Conservation (phyloP, 352 stramenopile genomes). For the Phytophthora citricola region DNA sequence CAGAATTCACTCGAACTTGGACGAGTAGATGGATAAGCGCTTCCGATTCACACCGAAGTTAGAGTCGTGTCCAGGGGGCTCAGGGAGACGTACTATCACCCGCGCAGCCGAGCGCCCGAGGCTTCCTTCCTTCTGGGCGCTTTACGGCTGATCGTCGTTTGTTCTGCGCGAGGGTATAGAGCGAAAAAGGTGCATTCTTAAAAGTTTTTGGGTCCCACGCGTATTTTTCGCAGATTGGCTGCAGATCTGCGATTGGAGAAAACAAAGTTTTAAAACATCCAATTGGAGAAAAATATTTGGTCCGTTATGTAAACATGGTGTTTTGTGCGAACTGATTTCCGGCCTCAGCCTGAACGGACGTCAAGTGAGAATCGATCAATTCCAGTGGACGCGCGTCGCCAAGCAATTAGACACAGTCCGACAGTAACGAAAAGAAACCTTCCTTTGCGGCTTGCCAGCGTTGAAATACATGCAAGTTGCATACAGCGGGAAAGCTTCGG, state of each 20-base stretch:
- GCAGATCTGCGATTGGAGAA: too few relatives aligned
- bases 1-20: constrained; percentile 1
- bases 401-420: not conserved
- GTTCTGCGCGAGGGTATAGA: constrained; percentile 29
- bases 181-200: constrained; percentile 20
- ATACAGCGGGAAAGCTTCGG: not conserved
- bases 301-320: constrained; percentile 5
- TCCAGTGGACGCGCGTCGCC: not conserved
- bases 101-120: constrained; percentile 23
- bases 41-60: constrained; percentile 2
- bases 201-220: too few relatives aligned
- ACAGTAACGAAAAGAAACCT: too few relatives aligned
- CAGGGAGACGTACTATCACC: constrained; percentile 23
- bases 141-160: constrained; percentile 43
- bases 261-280: too few relatives aligned
- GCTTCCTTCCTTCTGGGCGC: constrained; percentile 9
- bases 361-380: constrained; percentile 12
- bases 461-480: not conserved
- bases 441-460: too few relatives aligned
- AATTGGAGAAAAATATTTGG: constrained; percentile 12
- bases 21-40: constrained; percentile 1
- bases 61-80: not conserved
- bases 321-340: constrained; percentile 30
- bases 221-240: constrained; percentile 12
- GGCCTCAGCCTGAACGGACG: constrained; percentile 14